A percentile compares a stretch with the other conserved stretches of the same genome.
Evolutionary conservation across 2,329 filamentous ascomycete genomes (phyloP).

Genomic region (Penicillium sp.): DNA sequence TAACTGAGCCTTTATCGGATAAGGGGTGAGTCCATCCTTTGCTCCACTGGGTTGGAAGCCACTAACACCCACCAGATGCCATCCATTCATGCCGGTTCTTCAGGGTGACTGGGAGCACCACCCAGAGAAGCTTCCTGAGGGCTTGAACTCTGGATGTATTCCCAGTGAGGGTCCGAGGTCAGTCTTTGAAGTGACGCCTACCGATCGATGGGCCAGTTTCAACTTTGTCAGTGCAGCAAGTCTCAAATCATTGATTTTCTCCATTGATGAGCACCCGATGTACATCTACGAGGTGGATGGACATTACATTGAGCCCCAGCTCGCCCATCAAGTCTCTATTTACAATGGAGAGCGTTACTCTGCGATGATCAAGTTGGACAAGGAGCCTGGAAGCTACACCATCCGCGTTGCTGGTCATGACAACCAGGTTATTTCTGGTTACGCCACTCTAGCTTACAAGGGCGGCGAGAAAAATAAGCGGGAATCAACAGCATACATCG

Average conservation of each 20-base stretch:
- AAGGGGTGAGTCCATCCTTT: conserved; percentile 14
- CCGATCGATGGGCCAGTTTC: conserved; percentile 51
- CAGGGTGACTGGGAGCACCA: not conserved
- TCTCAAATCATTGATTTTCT: conserved; percentile 49
- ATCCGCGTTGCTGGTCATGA: not conserved
- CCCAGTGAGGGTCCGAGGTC: conserved; percentile 25
- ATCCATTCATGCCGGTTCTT: conserved; percentile 8
- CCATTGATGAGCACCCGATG: conserved; percentile 27
- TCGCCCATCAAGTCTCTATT: not conserved
- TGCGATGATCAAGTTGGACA: not conserved
- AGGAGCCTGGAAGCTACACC: not conserved
- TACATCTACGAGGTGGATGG: conserved; percentile 41
- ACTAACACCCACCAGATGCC: conserved; percentile 8
- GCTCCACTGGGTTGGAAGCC: not conserved
- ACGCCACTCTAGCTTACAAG: not conserved
- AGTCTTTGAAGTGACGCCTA: conserved; percentile 41
- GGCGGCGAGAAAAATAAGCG: not conserved
- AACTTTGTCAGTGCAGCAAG: conserved; percentile 55
- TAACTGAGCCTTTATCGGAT: conserved; percentile 15
- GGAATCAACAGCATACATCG: not conserved
- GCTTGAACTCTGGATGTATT: not conserved
- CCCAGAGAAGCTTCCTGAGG: not conserved
- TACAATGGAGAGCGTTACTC: not conserved
- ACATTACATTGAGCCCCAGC: not conserved
- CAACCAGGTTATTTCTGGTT: not conserved